These are phyloP conservation scores for Yamadazyma spencermartinsiae DNA, from an alignment of 1,139 yeast species.

Conservation along the genomic window DNA sequence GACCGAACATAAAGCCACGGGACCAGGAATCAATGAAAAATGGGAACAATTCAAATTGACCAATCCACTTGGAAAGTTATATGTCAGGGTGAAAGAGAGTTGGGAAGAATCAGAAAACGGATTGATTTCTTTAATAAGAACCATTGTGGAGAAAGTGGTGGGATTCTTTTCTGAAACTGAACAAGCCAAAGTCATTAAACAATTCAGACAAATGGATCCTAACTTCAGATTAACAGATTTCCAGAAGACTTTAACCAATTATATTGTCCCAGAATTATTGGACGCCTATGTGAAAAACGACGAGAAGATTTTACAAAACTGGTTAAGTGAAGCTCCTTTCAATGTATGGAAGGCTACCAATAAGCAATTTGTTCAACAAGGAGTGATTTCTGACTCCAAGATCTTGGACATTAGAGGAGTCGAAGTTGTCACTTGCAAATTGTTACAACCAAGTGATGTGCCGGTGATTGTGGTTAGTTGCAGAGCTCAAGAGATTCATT, in stretches of 20 bases:
- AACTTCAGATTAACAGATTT: conserved; percentile 78
- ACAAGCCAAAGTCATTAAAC: conserved; percentile 84
- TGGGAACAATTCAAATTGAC: conserved; percentile 70
- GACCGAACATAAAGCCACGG: conserved; percentile 74
- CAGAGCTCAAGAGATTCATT: conserved; percentile 93
- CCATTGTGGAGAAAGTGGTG: conserved; percentile 75
- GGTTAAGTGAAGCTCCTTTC: conserved; percentile 97
- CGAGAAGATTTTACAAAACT: conserved; percentile 72
- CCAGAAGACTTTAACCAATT: conserved; percentile 83
- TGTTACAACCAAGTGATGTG: conserved; percentile 85
- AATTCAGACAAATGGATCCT: conserved; percentile 90
- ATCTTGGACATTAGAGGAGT: conserved; percentile 95
- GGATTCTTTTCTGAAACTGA: conserved; percentile 96
- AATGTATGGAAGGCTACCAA: conserved; percentile 94
- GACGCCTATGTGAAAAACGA: conserved; percentile 97
- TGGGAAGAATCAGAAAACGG: conserved; percentile 98
- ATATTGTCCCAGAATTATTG: conserved; percentile 89
- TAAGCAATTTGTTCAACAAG: conserved; percentile 90
- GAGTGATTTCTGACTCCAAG: conserved; percentile 86
- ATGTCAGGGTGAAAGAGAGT: conserved; percentile 63
- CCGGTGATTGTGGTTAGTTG: conserved; percentile 95
- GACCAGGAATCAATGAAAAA: conserved; percentile 68
- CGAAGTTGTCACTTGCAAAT: conserved; percentile 85
- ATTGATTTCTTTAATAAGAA: conserved; percentile 75
- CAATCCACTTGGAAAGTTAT: conserved; percentile 66